phyloP scores from a whole-genome alignment of 129 eudicot species.

The Artemisia annua region DNA sequence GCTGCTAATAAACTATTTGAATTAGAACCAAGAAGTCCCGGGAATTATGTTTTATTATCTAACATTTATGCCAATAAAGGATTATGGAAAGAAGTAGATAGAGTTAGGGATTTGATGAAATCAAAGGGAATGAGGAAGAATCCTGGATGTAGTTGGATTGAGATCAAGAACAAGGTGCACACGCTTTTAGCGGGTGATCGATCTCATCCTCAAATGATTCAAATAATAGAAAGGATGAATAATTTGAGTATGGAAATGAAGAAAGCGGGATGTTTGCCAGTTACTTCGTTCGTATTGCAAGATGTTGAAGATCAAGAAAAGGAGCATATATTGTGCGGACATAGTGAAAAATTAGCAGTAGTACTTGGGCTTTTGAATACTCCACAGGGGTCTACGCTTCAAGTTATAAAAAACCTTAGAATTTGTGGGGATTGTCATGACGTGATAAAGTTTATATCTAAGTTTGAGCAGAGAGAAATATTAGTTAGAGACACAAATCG shows the following conservation, averaged over 20 bases:
- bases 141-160: constrained; percentile 98
- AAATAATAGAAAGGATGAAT: constrained; percentile 54
- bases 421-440: constrained; percentile 86
- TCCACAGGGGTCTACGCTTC: constrained; percentile 56
- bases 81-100: constrained; percentile 68
- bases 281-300: constrained; percentile 75
- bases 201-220: constrained; percentile 72
- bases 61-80: constrained; percentile 82
- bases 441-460: constrained; percentile 71
- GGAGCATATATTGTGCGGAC: constrained; percentile 89
- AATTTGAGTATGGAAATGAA: constrained; percentile 60
- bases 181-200: constrained; percentile 84
- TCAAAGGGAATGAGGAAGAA: constrained; percentile 79
- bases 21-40: constrained; percentile 82
- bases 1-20: constrained; percentile 71
- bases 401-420: constrained; percentile 84
- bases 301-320: constrained; percentile 98
- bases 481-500: constrained; percentile 86
- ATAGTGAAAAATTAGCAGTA: constrained; percentile 88
- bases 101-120: constrained; percentile 73
- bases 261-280: constrained; percentile 56
- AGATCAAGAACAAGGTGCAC: constrained; percentile 78
- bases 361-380: constrained; percentile 83
- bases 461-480: constrained; percentile 68
- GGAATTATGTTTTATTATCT: constrained; percentile 79